Evolutionary conservation across 2,329 filamentous ascomycete species (phyloP).

Genomic region (Dissoconium aciculare): DNA sequence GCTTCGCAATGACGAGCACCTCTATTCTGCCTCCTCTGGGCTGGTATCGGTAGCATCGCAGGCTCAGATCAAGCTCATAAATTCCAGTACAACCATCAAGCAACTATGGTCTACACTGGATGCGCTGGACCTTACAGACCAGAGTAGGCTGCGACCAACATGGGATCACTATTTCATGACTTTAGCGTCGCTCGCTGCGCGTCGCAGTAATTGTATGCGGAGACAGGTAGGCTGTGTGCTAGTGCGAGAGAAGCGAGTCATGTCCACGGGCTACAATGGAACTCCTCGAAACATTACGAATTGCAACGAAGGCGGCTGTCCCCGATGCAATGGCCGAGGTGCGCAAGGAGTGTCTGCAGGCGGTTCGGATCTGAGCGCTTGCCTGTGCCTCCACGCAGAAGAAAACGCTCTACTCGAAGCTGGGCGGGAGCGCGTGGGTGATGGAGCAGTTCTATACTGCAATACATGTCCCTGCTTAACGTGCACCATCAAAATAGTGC

Average conservation of each 20-base stretch:
- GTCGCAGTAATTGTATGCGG: constrained; percentile 96
- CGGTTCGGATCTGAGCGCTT: constrained; percentile 67
- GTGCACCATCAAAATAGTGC: constrained; percentile 95
- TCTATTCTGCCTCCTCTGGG: constrained; percentile 52
- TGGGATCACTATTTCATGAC: constrained; percentile 99
- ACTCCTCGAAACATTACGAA: constrained; percentile 82
- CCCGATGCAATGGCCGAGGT: constrained; percentile 56
- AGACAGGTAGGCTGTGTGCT: constrained; percentile 87
- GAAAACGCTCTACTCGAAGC: constrained; percentile 94
- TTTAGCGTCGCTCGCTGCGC: constrained; percentile 78
- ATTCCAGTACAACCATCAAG: constrained; percentile 58
- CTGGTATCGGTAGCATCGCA: constrained; percentile 64
- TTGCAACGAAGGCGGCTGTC: constrained; percentile 82
- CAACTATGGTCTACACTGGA: constrained; percentile 59
- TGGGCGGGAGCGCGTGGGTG: constrained; percentile 73
- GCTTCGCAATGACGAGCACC: constrained; percentile 52
- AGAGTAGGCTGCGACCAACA: constrained; percentile 65
- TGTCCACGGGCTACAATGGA: constrained; percentile 94
- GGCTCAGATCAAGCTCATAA: constrained; percentile 73
- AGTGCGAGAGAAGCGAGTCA: constrained; percentile 70
- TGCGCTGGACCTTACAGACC: constrained; percentile 60
- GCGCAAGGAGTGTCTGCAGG: constrained; percentile 38
- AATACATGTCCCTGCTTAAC: constrained; percentile 77
- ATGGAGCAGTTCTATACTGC: constrained; percentile 57
- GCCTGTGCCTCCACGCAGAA: constrained; percentile 93